Conservation (phyloP, 768 basidiomycete genomes). For the Calvatia gigantea region DNA sequence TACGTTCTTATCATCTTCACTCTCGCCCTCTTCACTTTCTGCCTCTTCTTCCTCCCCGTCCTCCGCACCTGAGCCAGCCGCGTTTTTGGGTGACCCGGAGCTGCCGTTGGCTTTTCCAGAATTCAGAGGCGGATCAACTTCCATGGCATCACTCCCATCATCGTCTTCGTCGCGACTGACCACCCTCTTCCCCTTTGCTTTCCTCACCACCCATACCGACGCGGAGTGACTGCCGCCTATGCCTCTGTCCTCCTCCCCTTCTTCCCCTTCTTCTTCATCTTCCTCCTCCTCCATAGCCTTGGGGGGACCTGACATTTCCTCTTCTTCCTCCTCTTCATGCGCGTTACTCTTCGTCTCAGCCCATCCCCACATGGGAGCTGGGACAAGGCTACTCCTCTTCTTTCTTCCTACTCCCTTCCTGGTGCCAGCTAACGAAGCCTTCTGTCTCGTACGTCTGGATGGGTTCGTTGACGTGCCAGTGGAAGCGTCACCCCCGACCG, state of each 20-base stretch:
- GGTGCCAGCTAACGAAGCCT: conserved; percentile 18
- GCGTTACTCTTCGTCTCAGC: conserved; percentile 44
- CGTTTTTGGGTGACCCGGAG: neutral
- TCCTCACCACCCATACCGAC: conserved; percentile 17
- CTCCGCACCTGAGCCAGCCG: conserved; percentile 10
- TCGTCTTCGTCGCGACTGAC: conserved; percentile 10
- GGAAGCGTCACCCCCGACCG: neutral
- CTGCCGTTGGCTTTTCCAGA: neutral
- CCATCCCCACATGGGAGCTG: conserved; percentile 87
- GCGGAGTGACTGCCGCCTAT: neutral
- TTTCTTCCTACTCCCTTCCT: conserved; percentile 32
- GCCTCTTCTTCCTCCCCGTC: conserved; percentile 14
- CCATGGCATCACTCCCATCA: conserved; percentile 18
- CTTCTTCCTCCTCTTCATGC: conserved; percentile 45
- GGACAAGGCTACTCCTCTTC: conserved; percentile 67
- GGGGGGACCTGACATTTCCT: conserved; percentile 54
- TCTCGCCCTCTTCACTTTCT: conserved; percentile 17
- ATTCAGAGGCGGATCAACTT: conserved; percentile 6
- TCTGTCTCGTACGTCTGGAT: conserved; percentile 13
- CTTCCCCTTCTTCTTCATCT: conserved; percentile 31
- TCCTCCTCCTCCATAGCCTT: conserved; percentile 60
- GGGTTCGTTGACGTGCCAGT: conserved; percentile 22
- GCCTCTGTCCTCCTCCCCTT: conserved; percentile 1
- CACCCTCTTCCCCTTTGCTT: conserved; percentile 4
- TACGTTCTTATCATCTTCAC: conserved; percentile 11